A percentile compares a stretch with the other conserved stretches of the same genome.
These are phyloP conservation scores for Basipetospora chlamydospora DNA, from an alignment of 2,329 filamentous ascomycete genomes.

Conservation along the genomic window DNA sequence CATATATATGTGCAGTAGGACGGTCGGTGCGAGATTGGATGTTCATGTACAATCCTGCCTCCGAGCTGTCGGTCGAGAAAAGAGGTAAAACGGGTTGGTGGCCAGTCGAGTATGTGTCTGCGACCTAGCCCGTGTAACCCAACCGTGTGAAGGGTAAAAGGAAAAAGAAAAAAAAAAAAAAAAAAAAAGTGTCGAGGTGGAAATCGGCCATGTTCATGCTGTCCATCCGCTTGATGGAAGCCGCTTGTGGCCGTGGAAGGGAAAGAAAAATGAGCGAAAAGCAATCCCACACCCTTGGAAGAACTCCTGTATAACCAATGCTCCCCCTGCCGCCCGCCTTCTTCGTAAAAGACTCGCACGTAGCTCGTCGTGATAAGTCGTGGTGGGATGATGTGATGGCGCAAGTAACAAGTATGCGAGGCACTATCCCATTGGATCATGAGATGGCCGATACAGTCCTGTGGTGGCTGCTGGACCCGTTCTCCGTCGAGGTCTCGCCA, in stretches of 20 bases:
- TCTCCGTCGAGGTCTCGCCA: constrained; percentile 60
- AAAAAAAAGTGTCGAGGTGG: neutral
- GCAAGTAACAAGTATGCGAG: neutral
- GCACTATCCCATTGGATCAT: neutral
- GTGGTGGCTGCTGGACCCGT: constrained; percentile 27
- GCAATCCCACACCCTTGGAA: constrained; percentile 1
- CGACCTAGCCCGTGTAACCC: too few relatives aligned
- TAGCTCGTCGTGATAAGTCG: neutral
- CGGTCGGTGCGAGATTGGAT: too few relatives aligned
- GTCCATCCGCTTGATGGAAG: neutral
- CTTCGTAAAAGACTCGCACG: neutral
- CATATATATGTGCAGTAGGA: too few relatives aligned
- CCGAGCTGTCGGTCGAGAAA: too few relatives aligned
- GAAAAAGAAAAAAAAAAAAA: neutral
- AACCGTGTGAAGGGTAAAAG: too few relatives aligned
- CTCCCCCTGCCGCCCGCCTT: constrained; percentile 1
- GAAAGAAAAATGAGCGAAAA: neutral
- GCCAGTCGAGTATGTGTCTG: too few relatives aligned
- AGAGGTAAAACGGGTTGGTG: too few relatives aligned
- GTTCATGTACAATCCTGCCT: too few relatives aligned
- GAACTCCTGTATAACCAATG: constrained; percentile 5
- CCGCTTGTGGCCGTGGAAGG: neutral
- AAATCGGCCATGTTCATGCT: neutral
- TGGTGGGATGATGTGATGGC: neutral
- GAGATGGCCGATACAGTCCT: constrained; percentile 3